phyloP scores from a whole-genome alignment of 2,329 filamentous ascomycete species.

The Byssochlamys sp. region DNA sequence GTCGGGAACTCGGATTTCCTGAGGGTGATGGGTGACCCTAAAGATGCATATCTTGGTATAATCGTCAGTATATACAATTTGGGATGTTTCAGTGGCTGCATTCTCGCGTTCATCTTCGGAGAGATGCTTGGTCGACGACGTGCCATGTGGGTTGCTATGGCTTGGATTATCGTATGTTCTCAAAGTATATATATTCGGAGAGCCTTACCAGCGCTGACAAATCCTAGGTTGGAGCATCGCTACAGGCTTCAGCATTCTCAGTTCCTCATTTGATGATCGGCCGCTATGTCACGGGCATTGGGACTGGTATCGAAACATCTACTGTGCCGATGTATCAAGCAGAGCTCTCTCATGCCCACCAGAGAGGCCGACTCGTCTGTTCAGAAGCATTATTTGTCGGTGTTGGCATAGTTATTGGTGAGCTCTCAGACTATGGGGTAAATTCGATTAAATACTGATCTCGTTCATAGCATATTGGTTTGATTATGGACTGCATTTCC shows the following conservation, averaged over 20 bases:
- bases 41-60: slow-evolving; percentile 30
- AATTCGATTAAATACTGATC: background rate
- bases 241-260: slow-evolving; percentile 16
- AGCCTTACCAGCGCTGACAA: background rate
- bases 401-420: slow-evolving; percentile 27
- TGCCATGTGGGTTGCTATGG: slow-evolving; percentile 28
- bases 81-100: slow-evolving; percentile 31
- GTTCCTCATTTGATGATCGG: slow-evolving; percentile 27
- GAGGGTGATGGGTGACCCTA: slow-evolving; percentile 28
- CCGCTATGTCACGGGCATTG: slow-evolving; percentile 38
- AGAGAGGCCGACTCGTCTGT: slow-evolving; percentile 36
- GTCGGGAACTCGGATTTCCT: slow-evolving; percentile 39
- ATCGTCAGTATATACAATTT: slow-evolving; percentile 38
- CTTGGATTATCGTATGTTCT: slow-evolving; percentile 18
- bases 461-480: background rate
- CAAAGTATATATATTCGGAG: background rate
- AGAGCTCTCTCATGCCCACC: slow-evolving; percentile 36
- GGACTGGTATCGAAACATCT: slow-evolving; percentile 34
- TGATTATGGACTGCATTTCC: background rate
- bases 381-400: slow-evolving; percentile 32
- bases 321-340: slow-evolving; percentile 35
- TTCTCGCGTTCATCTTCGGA: slow-evolving; percentile 22
- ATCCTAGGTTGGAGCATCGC: slow-evolving; percentile 13
- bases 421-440: background rate
- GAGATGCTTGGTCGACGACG: slow-evolving; percentile 23